Evolutionary conservation across 192 early-diverging fungal genomes (phyloP), one percentile per base, ranked within the genome.

Genomic region (Gaertneriomyces sp.): DNA sequence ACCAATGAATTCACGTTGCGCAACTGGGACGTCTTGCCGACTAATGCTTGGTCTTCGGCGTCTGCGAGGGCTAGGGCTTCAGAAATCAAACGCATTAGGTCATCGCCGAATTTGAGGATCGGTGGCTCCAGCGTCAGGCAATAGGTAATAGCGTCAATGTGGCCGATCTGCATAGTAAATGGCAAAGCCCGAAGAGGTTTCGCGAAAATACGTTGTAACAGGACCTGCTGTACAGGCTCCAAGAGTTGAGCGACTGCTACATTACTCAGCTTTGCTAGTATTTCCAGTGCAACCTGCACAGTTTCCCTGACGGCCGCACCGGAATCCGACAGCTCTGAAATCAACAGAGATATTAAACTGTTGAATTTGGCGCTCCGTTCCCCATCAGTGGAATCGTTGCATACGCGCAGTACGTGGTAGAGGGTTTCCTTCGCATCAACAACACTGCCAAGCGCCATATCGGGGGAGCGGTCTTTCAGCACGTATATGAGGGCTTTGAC

Each of bases 101-200:
- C 93, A 33, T 98, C 96, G 53, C 87, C 94, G 69, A 96, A 95
- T 52, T 85, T 81, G 17, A 98, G 71, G 58, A 98, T 84, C 4
- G 93, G 89, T 52, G 96, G 95, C 14, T 86, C 78, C 39, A 98
- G 74, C 0, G 88, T 84, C 49, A 99, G 75, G 61, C 95, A 98
- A 73, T 95, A 98, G 0, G 94, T 97, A 54, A 99, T 94, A 4
- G 96, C 96, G 64, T 99, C 98, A 61, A 96, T 98, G 69, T 97
- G 88, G 12, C 96, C 98, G 41, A 99, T 99, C 72, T 98, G 98
- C 88, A 97, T 91, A 50, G 91, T 84, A 74, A 93, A 90, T 0
- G 98, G 93, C 38, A 98, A 81, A 0, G 96, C 94, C 7, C 96
- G 89, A 55, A 99, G 80, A 4, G 98, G 98, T 72, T 98, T 96